A percentile compares a stretch with the other conserved stretches of the same genome.
phyloP scores from a whole-genome alignment of 176 grass and related monocot species.

The Oryza nivara region DNA sequence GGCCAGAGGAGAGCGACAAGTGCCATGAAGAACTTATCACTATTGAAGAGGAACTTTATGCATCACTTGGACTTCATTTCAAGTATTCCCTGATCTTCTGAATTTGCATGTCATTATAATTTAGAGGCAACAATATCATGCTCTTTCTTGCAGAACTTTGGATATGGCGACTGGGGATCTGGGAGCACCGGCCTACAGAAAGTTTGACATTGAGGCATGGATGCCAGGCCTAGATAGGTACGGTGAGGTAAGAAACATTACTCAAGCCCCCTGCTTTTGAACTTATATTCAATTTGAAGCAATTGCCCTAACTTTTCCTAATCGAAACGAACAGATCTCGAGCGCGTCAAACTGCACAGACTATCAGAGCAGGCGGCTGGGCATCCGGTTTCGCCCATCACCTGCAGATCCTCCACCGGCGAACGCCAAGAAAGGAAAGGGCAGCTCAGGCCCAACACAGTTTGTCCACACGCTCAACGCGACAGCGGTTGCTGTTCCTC shows the following conservation, averaged over 20 bases:
- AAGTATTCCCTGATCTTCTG: slow-evolving; percentile 58
- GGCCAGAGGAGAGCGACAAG: slow-evolving; percentile 73
- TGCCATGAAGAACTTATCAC: slow-evolving; percentile 92
- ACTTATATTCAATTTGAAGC: background rate
- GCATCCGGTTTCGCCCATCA: slow-evolving; percentile 74
- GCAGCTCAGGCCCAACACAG: slow-evolving; percentile 53
- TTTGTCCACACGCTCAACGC: slow-evolving; percentile 91
- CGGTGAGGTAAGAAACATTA: slow-evolving; percentile 69
- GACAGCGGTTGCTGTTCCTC: slow-evolving; percentile 83
- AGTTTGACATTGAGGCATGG: slow-evolving; percentile 95
- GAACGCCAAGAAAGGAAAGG: slow-evolving; percentile 71
- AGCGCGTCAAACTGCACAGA: slow-evolving; percentile 96
- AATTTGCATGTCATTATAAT: background rate
- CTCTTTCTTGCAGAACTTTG: slow-evolving; percentile 60
- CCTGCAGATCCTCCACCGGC: slow-evolving; percentile 38
- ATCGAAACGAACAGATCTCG: slow-evolving; percentile 62
- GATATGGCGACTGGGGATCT: slow-evolving; percentile 91
- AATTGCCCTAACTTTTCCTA: background rate
- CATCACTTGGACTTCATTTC: slow-evolving; percentile 94
- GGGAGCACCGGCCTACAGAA: slow-evolving; percentile 86
- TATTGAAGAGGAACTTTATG: slow-evolving; percentile 91
- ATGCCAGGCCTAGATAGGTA: slow-evolving; percentile 93
- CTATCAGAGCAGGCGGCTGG: slow-evolving; percentile 86
- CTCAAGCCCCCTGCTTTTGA: background rate
- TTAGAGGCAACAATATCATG: background rate